phyloP scores from a whole-genome alignment of 257 asterid genomes.

The Gentiana macrophylla region DNA sequence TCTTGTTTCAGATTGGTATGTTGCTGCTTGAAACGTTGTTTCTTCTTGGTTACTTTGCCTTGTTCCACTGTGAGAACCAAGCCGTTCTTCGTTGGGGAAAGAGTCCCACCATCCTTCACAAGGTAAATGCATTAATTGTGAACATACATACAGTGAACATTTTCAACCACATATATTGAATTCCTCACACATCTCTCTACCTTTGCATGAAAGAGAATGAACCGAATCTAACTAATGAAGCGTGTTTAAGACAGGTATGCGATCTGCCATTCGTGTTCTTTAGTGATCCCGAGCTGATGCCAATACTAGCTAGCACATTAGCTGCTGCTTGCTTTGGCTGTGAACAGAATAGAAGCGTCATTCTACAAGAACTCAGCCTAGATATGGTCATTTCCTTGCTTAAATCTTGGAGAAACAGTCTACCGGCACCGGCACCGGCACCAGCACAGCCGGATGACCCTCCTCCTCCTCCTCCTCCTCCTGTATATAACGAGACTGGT shows the following conservation, averaged over 20 bases:
- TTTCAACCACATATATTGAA: conserved; percentile 11
- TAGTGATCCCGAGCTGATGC: conserved; percentile 93
- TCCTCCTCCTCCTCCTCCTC: conserved; percentile 14
- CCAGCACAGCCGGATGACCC: conserved; percentile 14
- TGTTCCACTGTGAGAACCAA: conserved; percentile 85
- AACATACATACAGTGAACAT: neutral
- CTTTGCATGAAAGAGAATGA: neutral
- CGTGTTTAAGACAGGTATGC: conserved; percentile 53
- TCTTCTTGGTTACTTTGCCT: conserved; percentile 83
- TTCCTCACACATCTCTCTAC: too few relatives aligned
- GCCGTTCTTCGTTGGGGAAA: conserved; percentile 99
- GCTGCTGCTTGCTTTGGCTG: conserved; percentile 88
- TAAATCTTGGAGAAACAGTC: conserved; percentile 52
- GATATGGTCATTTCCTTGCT: conserved; percentile 92
- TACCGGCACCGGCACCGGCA: conserved; percentile 5
- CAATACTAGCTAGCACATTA: conserved; percentile 66
- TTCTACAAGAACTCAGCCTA: conserved; percentile 92
- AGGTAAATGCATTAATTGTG: conserved; percentile 31
- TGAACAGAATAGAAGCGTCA: conserved; percentile 81
- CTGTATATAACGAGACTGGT: conserved; percentile 22
- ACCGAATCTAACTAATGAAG: conserved; percentile 17
- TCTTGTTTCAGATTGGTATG: conserved; percentile 49
- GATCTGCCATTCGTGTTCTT: conserved; percentile 92
- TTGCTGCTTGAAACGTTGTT: conserved; percentile 78
- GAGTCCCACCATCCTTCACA: conserved; percentile 97